Base-by-base conservation (phyloP, 495 filamentous ascomycete species). In the Letharia lupina region DNA sequence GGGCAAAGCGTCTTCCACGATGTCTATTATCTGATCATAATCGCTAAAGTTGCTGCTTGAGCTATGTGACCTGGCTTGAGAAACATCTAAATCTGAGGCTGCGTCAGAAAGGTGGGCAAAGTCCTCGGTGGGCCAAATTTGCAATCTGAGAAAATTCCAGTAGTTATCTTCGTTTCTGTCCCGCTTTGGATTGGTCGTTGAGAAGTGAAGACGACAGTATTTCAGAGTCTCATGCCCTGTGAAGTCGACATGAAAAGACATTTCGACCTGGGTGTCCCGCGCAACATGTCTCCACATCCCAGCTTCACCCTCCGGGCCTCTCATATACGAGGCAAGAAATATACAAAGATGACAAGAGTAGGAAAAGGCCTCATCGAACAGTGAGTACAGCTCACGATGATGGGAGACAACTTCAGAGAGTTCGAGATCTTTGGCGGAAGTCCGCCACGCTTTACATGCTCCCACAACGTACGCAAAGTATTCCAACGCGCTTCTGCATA, bases 391-490 rank as follows among this genome's bases (percentile, higher is more conserved):
- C 33, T 60, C 28, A 60, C 57, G 57, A 60, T 60, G 57, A 37
- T 60, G 57, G 57, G 57, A 20, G 57, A 60, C 40, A 35, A 13
- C 40, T 41, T 41, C 28, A 60, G 57, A 60, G 33, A 40, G 33
- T 6, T 60, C 57, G n/a, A 7, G 57, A 35, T 37, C 16, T 20
- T 60, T 60, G 11, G 40, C 40, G 7, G 40, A 39, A 8, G 7
- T 37, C 13, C 33, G 57, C 40, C 57, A 60, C 40, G 33, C 57
- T 60, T 60, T 39, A 60, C 40, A 60, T 40, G 33, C 33, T 18
- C 40, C 57, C 7, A 60, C 33, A n/a, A 35, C 40, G 57, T 60
- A 60, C 35, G 57, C 57, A 60, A 31, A 37, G 40, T 60, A 60
- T 40, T 60, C n/a, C 20, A 60, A 40, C 35, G 57, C 35, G 23